These are phyloP conservation scores for Fusarium mexicanum DNA, from an alignment of 2,329 filamentous ascomycete species.

Conservation along the genomic window DNA sequence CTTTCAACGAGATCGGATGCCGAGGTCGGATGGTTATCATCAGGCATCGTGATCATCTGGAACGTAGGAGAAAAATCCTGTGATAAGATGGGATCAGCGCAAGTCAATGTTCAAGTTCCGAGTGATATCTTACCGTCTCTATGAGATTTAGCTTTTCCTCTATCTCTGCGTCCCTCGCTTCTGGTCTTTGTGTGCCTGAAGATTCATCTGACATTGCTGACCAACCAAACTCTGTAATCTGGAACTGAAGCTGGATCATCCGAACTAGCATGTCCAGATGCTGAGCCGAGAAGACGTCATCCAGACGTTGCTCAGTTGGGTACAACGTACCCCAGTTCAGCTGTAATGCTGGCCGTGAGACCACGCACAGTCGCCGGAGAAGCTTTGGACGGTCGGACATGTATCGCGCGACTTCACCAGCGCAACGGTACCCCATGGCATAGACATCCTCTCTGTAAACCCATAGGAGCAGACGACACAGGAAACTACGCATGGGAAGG, in stretches of 20 bases:
- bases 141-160: neutral
- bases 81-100: neutral
- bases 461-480: neutral
- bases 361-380: neutral
- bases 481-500: neutral
- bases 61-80: neutral
- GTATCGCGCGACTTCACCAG: neutral
- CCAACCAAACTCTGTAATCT: neutral
- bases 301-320: neutral
- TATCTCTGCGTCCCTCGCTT: neutral
- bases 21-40: neutral
- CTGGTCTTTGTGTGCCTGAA: neutral
- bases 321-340: neutral
- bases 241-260: neutral
- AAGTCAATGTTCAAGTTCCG: accelerated
- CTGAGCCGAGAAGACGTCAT: neutral
- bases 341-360: neutral
- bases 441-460: neutral
- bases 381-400: neutral
- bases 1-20: neutral
- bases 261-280: neutral
- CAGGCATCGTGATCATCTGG: neutral
- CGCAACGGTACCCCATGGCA: neutral
- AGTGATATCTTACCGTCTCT: neutral
- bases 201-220: neutral